A percentile compares a stretch with the other conserved stretches of the same genome.
Conservation (phyloP, 108 stramenopile genomes). For the Fragilariopsis cylindrus region DNA sequence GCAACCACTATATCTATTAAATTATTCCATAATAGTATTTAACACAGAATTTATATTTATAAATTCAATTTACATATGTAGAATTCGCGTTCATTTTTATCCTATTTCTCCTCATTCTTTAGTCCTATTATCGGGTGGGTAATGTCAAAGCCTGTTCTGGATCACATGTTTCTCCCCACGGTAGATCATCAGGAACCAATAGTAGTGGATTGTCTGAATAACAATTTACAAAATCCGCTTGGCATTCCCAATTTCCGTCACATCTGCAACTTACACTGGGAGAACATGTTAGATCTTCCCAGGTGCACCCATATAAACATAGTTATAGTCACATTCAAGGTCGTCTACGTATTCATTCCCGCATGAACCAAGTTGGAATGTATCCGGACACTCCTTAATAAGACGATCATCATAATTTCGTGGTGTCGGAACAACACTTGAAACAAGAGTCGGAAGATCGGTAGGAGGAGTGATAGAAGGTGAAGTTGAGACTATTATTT, state of each 20-base stretch:
- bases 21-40: too few species aligned
- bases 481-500: neutral
- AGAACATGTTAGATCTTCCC: constrained; percentile 6
- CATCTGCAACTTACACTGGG: neutral
- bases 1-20: too few species aligned
- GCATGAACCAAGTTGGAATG: constrained; percentile 4
- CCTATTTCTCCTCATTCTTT: too few species aligned
- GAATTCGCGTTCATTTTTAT: too few species aligned
- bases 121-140: neutral
- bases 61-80: too few species aligned
- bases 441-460: neutral
- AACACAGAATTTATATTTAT: too few species aligned
- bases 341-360: neutral
- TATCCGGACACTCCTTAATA: neutral
- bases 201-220: neutral
- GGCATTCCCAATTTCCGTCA: constrained; percentile 7
- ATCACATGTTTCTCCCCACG: constrained; percentile 6
- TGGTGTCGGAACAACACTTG: neutral
- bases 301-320: constrained; percentile 12
- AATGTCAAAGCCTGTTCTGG: neutral
- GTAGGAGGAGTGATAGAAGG: neutral
- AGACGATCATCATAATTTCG: neutral
- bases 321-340: neutral
- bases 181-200: neutral
- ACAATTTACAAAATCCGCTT: neutral